Base-by-base conservation (phyloP, 768 basidiomycete genomes). In the Boletus patriciae region DNA sequence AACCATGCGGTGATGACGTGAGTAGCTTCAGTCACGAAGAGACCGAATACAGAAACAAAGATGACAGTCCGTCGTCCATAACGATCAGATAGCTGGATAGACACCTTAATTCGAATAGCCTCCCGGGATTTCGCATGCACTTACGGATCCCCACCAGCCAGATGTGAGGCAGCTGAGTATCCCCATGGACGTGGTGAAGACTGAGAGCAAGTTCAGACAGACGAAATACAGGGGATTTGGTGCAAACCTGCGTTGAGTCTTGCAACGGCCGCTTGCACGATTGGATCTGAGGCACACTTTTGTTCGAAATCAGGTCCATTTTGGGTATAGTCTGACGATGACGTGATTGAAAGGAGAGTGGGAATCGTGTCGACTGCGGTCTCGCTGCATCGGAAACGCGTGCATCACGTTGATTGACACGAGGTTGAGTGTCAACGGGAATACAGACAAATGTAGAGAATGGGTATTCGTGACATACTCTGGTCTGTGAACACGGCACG, bases 71-170 rank as follows among this genome's bases (percentile, higher is more conserved):
- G 84, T 42, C 94, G 83, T 12, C 94, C 94, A 66, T 81, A 72
- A 16, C 88, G 80, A 72, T 97, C 94, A 6, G 90, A 91, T 43
- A 87, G 78, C 85, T 92, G 40, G 25, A 33, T 10, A 21, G 25
- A 52, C n/a, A 38, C 3, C 12, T 6, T 61, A 42, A 57, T 51
- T 16, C 9, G 15, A 43, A 38, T 13, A 29, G 11, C 4, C 23
- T 41, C 21, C 18, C 21, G 9, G 29, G 23, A 9, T n/a, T 40
- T 48, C 45, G 18, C 31, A 56, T 34, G 47, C 54, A 77, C 86
- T 70, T 71, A 89, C 88, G 51, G 86, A 80, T 53, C 89, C 88
- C 94, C 94, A 96, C 83, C 86, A 94, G 3, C 83, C 90, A 13
- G 87, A 86, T 3, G 92, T 93, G 34, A 94, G 66, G 59, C 90